These are phyloP conservation scores for Wickerhamomyces kurtzmanii DNA, from an alignment of 805 yeast genomes.

Conservation along the genomic window DNA sequence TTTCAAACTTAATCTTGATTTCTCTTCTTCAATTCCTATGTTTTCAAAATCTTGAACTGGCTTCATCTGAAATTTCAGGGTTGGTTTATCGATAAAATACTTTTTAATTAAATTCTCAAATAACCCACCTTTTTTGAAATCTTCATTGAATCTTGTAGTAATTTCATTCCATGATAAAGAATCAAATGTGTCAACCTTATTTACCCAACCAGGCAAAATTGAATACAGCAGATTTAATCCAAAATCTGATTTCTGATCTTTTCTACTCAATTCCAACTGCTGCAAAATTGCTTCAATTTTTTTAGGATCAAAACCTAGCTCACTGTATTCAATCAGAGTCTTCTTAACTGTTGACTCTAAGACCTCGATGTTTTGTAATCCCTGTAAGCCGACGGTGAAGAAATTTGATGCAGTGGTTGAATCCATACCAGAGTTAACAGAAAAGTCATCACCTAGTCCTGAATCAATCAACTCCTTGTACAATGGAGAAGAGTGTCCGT, in stretches of 20 bases:
- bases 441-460: slow-evolving; percentile 76
- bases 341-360: slow-evolving; percentile 38
- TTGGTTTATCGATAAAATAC: slow-evolving; percentile 42
- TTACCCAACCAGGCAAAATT: slow-evolving; percentile 79
- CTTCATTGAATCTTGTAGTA: slow-evolving; percentile 49
- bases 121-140: slow-evolving; percentile 42
- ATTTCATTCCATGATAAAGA: slow-evolving; percentile 55
- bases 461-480: slow-evolving; percentile 82
- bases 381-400: slow-evolving; percentile 82
- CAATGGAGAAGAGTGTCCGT: slow-evolving; percentile 88
- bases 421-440: slow-evolving; percentile 84
- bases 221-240: slow-evolving; percentile 72
- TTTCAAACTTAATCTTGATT: slow-evolving; percentile 32
- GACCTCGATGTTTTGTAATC: slow-evolving; percentile 39
- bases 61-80: slow-evolving; percentile 65
- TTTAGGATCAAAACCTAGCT: slow-evolving; percentile 36
- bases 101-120: slow-evolving; percentile 51
- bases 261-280: slow-evolving; percentile 75
- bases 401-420: slow-evolving; percentile 66
- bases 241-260: slow-evolving; percentile 83
- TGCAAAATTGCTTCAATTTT: slow-evolving; percentile 83
- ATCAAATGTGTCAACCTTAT: slow-evolving; percentile 68
- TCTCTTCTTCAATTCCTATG: slow-evolving; percentile 45
- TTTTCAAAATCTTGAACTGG: slow-evolving; percentile 54
- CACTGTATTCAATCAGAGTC: slow-evolving; percentile 34